Base-by-base conservation (phyloP, 1,284 basidiomycete species). In the Mycena citricolor region DNA sequence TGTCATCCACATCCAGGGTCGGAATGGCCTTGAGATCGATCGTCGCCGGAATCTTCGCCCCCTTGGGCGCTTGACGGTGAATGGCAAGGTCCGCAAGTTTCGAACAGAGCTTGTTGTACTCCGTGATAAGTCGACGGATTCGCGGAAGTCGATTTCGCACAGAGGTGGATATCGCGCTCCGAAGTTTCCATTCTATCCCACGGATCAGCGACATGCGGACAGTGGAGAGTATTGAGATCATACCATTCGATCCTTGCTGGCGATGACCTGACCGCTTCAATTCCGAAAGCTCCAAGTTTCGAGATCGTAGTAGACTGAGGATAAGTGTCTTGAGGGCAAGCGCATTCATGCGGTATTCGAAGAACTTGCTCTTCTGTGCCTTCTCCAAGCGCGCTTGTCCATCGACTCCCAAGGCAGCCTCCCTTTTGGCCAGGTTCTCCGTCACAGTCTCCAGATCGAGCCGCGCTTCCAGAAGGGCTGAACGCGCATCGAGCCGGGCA, bases 1-100 rank as follows among this genome's bases (percentile, higher is more conserved):
- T 34, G 37, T 58, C 49, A 42, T 58, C 55, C 13, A 58, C 46
- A 32, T 58, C 55, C 3, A 58, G 32, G 2, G 20, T 19, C 37
- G 54, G 57, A 2, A 58, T 25, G 4, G 32, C 38, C 4, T 52
- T 36, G 12, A 31, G 23, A 2, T 38, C 26, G 29, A 57, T 57
- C 11, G 35, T 16, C 1, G 8, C 16, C 0, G 48, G 58, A 17
- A 43, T 33, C 1, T 54, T 32, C 8, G 55, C 51, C 17, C 50
- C 39, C 8, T 12, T 11, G 2, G 54, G 55, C 1, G 54, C 58
- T 17, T 41, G 33, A 3, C 39, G 8, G 2, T 32, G 8, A 8
- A 30, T 16, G 25, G 56, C 47, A 2, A 52, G 20, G 11, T 34
- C 32, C 3, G 12, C 21, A 6, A 58, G 37, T 3, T 42, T 13